These are phyloP conservation scores for Leucosporidium creatinivorum DNA, from an alignment of 768 basidiomycete species.

Conservation along the genomic window DNA sequence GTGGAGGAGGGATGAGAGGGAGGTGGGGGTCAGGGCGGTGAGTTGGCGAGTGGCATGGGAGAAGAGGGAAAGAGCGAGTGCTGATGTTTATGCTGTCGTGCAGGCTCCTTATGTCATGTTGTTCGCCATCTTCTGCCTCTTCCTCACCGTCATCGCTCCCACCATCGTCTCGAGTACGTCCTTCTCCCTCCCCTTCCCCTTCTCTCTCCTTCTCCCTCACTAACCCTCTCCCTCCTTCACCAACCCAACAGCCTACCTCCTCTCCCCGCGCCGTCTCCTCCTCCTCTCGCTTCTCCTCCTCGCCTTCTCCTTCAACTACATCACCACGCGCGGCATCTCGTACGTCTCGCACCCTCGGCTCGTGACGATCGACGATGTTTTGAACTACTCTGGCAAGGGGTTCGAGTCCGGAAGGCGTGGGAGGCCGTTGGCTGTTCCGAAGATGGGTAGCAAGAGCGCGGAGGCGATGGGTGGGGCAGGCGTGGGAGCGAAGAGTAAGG, in stretches of 20 bases:
- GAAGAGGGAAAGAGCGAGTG: neutral
- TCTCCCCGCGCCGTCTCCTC: conserved; percentile 71
- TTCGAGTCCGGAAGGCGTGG: conserved; percentile 10
- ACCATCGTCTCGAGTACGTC: conserved; percentile 26
- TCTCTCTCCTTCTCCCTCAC: conserved; percentile 4
- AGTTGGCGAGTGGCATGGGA: neutral
- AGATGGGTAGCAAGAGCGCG: too few species aligned
- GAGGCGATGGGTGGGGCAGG: too few species aligned
- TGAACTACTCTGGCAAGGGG: conserved; percentile 67
- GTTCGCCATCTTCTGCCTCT: conserved; percentile 80
- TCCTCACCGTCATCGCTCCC: conserved; percentile 51
- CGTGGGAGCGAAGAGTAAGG: too few species aligned
- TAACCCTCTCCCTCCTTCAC: neutral
- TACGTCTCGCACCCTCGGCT: conserved; percentile 94
- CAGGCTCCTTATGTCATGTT: conserved; percentile 77
- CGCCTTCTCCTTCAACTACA: conserved; percentile 57
- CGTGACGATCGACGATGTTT: conserved; percentile 58
- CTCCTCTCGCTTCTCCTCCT: conserved; percentile 65
- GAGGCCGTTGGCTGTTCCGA: too few species aligned
- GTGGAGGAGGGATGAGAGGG: conserved; percentile 7
- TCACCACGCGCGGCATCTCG: conserved; percentile 76
- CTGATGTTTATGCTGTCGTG: neutral
- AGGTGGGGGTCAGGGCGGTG: conserved; percentile 9
- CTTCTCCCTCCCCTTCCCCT: conserved; percentile 3
- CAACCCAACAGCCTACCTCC: conserved; percentile 17